These are phyloP conservation scores for Stachybotrys chlorohalonatus DNA, from an alignment of 2,329 filamentous ascomycete species.

Conservation along the genomic window DNA sequence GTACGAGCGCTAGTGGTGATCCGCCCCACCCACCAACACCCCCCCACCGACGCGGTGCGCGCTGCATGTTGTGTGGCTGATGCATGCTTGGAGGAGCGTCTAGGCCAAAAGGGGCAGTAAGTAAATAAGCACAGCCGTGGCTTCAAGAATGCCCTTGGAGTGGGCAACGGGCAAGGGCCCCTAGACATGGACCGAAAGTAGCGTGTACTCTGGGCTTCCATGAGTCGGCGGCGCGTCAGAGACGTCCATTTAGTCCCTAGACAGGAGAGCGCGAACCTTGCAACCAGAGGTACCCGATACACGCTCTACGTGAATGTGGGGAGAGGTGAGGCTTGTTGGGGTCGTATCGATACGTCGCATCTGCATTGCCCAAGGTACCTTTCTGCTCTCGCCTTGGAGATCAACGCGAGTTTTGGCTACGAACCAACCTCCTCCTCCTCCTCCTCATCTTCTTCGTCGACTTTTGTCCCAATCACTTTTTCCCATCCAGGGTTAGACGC, in stretches of 20 bases:
- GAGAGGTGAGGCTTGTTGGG: neutral
- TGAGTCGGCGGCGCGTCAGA: too few species aligned
- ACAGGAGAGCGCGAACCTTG: neutral
- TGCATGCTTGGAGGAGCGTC: neutral
- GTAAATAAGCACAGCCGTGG: neutral
- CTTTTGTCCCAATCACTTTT: too few species aligned
- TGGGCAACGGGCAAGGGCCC: neutral
- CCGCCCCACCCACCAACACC: neutral
- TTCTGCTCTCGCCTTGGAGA: neutral
- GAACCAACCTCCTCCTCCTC: neutral
- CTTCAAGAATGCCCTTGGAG: neutral
- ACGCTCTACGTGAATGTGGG: neutral
- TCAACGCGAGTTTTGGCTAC: neutral
- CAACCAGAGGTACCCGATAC: neutral
- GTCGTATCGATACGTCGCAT: too few species aligned
- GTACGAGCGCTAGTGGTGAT: neutral
- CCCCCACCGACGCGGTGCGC: neutral
- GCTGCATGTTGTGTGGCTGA: neutral
- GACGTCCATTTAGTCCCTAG: too few species aligned
- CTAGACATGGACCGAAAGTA: neutral
- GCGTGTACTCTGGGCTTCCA: neutral
- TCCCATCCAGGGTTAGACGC: too few species aligned
- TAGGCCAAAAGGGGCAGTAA: neutral
- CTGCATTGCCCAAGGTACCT: too few species aligned
- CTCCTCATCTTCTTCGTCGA: neutral